Evolutionary conservation across 106 monocot genomes (phyloP), one percentile per base, ranked within the genome.

Genomic region (Dactylorhiza incarnata): DNA sequence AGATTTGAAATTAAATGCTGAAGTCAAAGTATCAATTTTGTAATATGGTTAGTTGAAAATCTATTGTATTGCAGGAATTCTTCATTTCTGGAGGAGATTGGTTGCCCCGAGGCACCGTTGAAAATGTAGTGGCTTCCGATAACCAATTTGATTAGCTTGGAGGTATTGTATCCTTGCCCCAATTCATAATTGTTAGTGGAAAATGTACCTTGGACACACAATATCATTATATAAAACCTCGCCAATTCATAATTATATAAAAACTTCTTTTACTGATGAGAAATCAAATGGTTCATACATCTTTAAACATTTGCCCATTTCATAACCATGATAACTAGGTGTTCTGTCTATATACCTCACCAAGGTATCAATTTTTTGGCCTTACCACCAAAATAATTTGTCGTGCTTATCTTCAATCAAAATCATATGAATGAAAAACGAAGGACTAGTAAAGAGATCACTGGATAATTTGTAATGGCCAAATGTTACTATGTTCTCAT

Each of bases 21-120:
- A n/a, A n/a, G n/a, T n/a, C n/a, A n/a, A n/a, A n/a, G n/a, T n/a
- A n/a, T n/a, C n/a, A n/a, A n/a, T n/a, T n/a, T n/a, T n/a, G n/a
- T 63, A 63, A 9, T 25, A 22, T 63, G 25, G 10, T 63, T 11
- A 63, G 9, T 22, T 59, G 63, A 26, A 26, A 24, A 11, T 68
- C 44, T 20, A 49, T 19, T 80, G 5, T 44, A 46, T 54, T 87
- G 76, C 79, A 96, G 95, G 95, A 96, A 76, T 96, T 96, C 78
- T 96, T 96, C 65, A 84, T 96, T 78, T 93, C 95, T 75, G 95
- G 95, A 49, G 95, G 95, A 82, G 95, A 96, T 84, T 93, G 95
- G 45, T 72, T 96, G 74, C 95, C 95, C 79, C 90, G 95, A n/a
- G n/a, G n/a, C n/a, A n/a, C n/a, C n/a, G n/a, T n/a, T n/a, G n/a